Evolutionary conservation across 148 eudicot genomes (phyloP).

Genomic region (Cornus kousa): DNA sequence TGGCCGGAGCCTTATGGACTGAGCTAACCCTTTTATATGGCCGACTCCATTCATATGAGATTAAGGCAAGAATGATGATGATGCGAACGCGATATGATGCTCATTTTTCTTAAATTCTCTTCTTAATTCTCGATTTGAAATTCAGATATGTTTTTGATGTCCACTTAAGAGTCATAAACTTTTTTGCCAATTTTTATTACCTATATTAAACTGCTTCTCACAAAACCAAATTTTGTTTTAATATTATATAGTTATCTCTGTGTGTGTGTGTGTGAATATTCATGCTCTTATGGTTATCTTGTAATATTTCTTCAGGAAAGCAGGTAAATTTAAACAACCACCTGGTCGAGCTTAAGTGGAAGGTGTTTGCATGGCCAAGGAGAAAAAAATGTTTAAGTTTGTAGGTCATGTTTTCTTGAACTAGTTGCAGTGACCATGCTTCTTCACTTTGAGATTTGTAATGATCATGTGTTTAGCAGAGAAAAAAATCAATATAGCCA

Average conservation of each 20-base stretch:
- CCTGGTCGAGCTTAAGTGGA: constrained; percentile 39
- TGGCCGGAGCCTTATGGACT: too few species aligned
- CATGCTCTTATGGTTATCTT: constrained; percentile 2
- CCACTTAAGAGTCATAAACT: too few species aligned
- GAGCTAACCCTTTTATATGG: too few species aligned
- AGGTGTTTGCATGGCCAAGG: neutral
- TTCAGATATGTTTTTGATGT: neutral
- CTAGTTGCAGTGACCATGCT: neutral
- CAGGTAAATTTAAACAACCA: constrained; percentile 32
- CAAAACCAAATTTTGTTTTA: too few species aligned
- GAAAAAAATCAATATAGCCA: neutral
- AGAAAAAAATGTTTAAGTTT: neutral
- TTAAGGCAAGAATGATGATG: too few species aligned
- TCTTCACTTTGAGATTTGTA: neutral
- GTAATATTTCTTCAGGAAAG: constrained; percentile 32
- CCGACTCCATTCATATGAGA: too few species aligned
- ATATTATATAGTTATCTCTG: neutral
- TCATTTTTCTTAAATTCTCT: neutral
- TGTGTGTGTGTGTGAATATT: neutral
- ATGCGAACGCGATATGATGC: too few species aligned
- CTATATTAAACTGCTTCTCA: too few species aligned
- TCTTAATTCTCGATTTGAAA: neutral
- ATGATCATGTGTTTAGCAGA: neutral
- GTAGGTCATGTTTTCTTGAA: too few species aligned
- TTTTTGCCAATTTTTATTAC: too few species aligned